Evolutionary conservation across 2,329 filamentous ascomycete genomes (phyloP).

Genomic region (Cladosporium sp.): DNA sequence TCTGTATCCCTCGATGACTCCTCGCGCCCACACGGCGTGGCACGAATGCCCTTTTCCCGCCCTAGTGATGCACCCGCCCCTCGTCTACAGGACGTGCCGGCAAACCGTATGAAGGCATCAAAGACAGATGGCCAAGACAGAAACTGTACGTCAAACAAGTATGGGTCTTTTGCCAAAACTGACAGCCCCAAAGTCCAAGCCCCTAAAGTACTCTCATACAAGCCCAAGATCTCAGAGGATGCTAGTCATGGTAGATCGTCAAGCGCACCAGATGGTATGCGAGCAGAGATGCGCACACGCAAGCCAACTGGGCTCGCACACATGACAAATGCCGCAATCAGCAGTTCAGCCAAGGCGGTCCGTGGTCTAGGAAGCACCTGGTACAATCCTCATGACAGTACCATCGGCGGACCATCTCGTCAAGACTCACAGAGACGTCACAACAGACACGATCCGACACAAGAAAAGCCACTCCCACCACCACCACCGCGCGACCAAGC

Average conservation of each 20-base stretch:
- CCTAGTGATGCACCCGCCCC: slow-evolving; percentile 7
- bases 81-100: slow-evolving; percentile 6
- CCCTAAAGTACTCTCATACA: slow-evolving; percentile 1
- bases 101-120: neutral
- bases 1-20: slow-evolving; percentile 14
- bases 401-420: neutral
- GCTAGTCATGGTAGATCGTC: slow-evolving; percentile 15
- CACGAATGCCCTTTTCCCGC: slow-evolving; percentile 2
- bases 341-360: neutral
- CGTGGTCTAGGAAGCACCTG: slow-evolving; percentile 3
- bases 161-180: neutral
- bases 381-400: slow-evolving; percentile 14
- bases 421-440: neutral
- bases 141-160: neutral
- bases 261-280: slow-evolving; percentile 9
- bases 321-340: neutral
- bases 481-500: neutral
- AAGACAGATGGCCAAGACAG: slow-evolving; percentile 2
- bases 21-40: neutral
- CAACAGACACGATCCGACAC: neutral
- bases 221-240: slow-evolving; percentile 9
- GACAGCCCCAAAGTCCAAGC: neutral
- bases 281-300: neutral
- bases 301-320: neutral
- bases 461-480: slow-evolving; percentile 14